Percentiles rank a stretch among this genome's conserved stretches.
phyloP scores from a whole-genome alignment of 306 rosid species.

The Hippophae rhamnoides region DNA sequence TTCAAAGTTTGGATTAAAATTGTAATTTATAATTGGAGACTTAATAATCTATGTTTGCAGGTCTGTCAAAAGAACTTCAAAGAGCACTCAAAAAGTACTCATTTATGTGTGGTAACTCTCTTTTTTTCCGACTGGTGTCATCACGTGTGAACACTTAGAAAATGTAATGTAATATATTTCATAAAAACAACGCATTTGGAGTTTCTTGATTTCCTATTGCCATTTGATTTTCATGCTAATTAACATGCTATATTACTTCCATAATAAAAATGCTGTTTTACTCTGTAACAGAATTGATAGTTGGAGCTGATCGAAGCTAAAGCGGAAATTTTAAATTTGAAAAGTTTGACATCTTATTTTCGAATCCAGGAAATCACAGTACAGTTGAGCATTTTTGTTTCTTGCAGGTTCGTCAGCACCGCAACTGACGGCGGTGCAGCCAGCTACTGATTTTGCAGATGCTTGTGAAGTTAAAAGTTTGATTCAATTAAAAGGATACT shows the following conservation, averaged over 20 bases:
- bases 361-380: neutral
- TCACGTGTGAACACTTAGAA: neutral
- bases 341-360: neutral
- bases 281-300: no score
- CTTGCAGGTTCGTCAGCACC: constrained; percentile 53
- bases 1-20: constrained; percentile 15
- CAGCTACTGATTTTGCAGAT: constrained; percentile 33
- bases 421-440: constrained; percentile 58
- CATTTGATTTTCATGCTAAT: no score
- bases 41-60: constrained; percentile 30
- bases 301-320: no score
- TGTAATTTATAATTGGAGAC: constrained; percentile 9
- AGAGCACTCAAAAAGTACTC: constrained; percentile 75
- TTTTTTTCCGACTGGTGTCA: neutral
- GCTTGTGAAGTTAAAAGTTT: constrained; percentile 54
- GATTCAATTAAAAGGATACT: constrained; percentile 56
- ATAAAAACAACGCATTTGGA: no score
- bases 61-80: constrained; percentile 67
- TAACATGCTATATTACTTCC: no score
- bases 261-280: no score
- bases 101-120: constrained; percentile 34
- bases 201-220: no score
- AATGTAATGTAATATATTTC: no score
- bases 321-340: no score
- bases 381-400: constrained; percentile 19